These are phyloP conservation scores for Trebouxia gelatinosa DNA, from an alignment of 163 green algal species.

Conservation along the genomic window DNA sequence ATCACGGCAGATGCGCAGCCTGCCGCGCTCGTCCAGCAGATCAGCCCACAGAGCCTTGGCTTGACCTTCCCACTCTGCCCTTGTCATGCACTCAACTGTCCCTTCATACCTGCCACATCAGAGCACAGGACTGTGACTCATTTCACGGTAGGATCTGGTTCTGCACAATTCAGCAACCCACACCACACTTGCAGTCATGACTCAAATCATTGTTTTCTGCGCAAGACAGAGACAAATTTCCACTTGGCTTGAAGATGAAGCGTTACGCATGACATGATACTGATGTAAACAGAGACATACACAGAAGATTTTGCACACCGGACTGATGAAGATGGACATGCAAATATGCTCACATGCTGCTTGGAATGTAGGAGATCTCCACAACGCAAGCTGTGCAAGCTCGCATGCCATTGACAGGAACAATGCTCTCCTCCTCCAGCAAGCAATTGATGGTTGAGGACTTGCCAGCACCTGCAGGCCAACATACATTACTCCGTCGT, in stretches of 20 bases:
- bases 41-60: conserved; percentile 20
- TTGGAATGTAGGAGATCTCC: conserved; percentile 32
- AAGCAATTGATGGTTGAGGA: conserved; percentile 36
- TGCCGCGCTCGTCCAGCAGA: conserved; percentile 20
- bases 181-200: too few species aligned
- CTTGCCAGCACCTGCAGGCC: conserved; percentile 31
- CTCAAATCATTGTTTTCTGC: too few species aligned
- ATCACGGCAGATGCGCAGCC: not conserved
- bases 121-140: too few species aligned
- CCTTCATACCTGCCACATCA: conserved; percentile 32
- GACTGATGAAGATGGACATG: too few species aligned
- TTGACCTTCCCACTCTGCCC: conserved; percentile 28
- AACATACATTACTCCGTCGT: too few species aligned
- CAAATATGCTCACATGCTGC: not conserved
- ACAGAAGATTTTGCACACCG: too few species aligned
- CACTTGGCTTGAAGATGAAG: too few species aligned
- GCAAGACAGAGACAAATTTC: too few species aligned
- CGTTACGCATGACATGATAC: too few species aligned
- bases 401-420: conserved; percentile 46
- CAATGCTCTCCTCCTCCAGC: conserved; percentile 35
- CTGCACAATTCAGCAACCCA: too few species aligned
- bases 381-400: conserved; percentile 40
- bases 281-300: too few species aligned
- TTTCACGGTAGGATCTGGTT: too few species aligned
- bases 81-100: conserved; percentile 18